Percentiles rank a stretch among this genome's conserved stretches.
Evolutionary conservation across 1,139 yeast genomes (phyloP).

Genomic region (Groenewaldozyma sp.): DNA sequence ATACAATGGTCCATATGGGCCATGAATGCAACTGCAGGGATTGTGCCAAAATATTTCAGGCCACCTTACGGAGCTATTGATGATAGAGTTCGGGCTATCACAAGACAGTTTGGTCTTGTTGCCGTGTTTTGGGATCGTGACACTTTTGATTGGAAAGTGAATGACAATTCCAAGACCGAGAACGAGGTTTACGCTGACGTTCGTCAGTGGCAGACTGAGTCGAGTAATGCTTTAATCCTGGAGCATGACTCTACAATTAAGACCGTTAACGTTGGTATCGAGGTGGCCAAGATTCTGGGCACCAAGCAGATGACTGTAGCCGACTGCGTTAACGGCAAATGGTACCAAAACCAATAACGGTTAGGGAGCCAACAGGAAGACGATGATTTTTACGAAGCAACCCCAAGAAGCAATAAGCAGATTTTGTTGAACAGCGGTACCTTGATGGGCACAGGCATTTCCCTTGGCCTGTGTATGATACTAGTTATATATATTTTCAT

Average conservation of each 20-base stretch:
- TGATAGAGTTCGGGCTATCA: constrained; percentile 68
- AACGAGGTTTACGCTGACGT: constrained; percentile 48
- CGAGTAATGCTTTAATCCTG: constrained; percentile 55
- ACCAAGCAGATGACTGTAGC: constrained; percentile 67
- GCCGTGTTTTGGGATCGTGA: constrained; percentile 89
- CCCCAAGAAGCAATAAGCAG: constrained; percentile 4
- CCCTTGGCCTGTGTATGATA: not conserved
- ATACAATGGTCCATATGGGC: constrained; percentile 97
- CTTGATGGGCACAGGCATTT: not conserved
- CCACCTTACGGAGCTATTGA: constrained; percentile 97
- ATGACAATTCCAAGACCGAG: constrained; percentile 35
- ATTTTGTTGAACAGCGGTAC: constrained; percentile 1
- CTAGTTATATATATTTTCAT: not conserved
- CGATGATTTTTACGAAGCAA: not conserved
- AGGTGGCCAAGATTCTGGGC: constrained; percentile 44
- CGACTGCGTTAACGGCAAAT: constrained; percentile 61
- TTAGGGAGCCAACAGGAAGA: constrained; percentile 5
- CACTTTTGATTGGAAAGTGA: constrained; percentile 81
- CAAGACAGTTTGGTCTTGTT: constrained; percentile 79
- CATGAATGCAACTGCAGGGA: constrained; percentile 86
- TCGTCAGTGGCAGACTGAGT: constrained; percentile 37
- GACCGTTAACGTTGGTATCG: constrained; percentile 63
- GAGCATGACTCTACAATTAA: constrained; percentile 71
- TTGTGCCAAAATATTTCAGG: constrained; percentile 87
- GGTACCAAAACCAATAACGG: constrained; percentile 23